These are phyloP conservation scores for Byssothecium circinans DNA, from an alignment of 2,329 filamentous ascomycete species.

Conservation along the genomic window DNA sequence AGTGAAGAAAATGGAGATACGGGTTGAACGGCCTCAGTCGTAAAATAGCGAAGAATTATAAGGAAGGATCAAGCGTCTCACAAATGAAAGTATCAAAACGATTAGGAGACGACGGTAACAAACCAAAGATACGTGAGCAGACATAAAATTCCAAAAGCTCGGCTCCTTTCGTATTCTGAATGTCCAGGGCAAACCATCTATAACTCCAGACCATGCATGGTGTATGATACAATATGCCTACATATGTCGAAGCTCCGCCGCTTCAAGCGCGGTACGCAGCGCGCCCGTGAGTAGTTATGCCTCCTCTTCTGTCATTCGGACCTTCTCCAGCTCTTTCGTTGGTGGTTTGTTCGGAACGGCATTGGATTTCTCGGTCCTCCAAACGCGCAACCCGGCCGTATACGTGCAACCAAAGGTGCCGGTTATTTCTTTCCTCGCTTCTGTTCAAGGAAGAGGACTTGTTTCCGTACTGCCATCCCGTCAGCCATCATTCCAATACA, in stretches of 20 bases:
- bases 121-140: neutral
- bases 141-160: neutral
- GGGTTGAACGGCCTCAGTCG: too few species aligned
- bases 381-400: neutral
- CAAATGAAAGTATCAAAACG: too few species aligned
- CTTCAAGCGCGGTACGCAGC: neutral
- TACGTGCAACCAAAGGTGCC: too few species aligned
- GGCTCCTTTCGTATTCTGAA: neutral
- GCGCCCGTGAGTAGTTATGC: neutral
- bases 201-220: conserved; percentile 32
- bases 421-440: conserved; percentile 69
- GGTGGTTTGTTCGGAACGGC: neutral
- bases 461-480: conserved; percentile 72
- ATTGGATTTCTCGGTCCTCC: neutral
- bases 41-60: too few species aligned
- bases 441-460: conserved; percentile 93
- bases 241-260: conserved; percentile 7
- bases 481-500: conserved; percentile 17
- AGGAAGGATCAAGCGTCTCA: too few species aligned
- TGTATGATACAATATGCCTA: conserved; percentile 30
- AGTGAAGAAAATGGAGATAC: too few species aligned
- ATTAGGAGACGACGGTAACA: too few species aligned
- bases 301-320: neutral
- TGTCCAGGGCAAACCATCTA: conserved; percentile 9
- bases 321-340: neutral